Percentiles rank a stretch among this genome's conserved stretches.
These are phyloP conservation scores for Metschnikowia colocasiae DNA, from an alignment of 805 yeast genomes.

Conservation along the genomic window DNA sequence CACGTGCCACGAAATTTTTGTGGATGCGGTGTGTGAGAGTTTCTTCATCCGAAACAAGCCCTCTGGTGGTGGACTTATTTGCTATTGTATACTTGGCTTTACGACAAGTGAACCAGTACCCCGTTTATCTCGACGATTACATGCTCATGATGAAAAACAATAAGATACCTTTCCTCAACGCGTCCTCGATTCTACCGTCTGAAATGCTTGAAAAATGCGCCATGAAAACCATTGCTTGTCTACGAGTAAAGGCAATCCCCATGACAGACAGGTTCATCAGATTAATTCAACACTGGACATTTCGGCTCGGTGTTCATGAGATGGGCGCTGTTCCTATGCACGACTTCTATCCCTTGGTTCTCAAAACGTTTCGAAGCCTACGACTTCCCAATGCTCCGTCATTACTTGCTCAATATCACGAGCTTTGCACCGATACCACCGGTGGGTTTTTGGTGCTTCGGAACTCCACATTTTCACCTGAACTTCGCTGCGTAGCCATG, in stretches of 20 bases:
- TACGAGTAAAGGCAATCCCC: slow-evolving; percentile 43
- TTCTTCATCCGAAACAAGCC: slow-evolving; percentile 8
- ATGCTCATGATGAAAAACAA: slow-evolving; percentile 39
- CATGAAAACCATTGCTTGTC: slow-evolving; percentile 31
- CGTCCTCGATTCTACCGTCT: slow-evolving; percentile 39
- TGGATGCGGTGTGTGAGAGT: slow-evolving; percentile 27
- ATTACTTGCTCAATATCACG: slow-evolving; percentile 35
- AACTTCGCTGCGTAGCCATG: slow-evolving; percentile 32
- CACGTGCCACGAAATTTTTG: slow-evolving; percentile 21
- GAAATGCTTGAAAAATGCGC: slow-evolving; percentile 23
- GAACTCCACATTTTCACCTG: slow-evolving; percentile 26
- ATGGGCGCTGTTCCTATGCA: slow-evolving; percentile 17
- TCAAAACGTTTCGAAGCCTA: slow-evolving; percentile 40
- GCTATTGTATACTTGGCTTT: slow-evolving; percentile 50
- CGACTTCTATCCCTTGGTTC: slow-evolving; percentile 36
- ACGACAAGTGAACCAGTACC: slow-evolving; percentile 42
- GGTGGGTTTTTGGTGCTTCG: slow-evolving; percentile 9
- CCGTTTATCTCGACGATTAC: slow-evolving; percentile 50
- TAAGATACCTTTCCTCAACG: slow-evolving; percentile 47
- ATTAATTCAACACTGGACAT: slow-evolving; percentile 13
- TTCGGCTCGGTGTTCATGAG: slow-evolving; percentile 3
- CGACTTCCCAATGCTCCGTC: slow-evolving; percentile 48
- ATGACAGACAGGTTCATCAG: slow-evolving; percentile 32
- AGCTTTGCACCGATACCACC: slow-evolving; percentile 15
- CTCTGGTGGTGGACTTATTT: slow-evolving; percentile 28